Evolutionary conservation across 192 early-diverging fungal species (phyloP).

Genomic region (Entomortierella parvispora): DNA sequence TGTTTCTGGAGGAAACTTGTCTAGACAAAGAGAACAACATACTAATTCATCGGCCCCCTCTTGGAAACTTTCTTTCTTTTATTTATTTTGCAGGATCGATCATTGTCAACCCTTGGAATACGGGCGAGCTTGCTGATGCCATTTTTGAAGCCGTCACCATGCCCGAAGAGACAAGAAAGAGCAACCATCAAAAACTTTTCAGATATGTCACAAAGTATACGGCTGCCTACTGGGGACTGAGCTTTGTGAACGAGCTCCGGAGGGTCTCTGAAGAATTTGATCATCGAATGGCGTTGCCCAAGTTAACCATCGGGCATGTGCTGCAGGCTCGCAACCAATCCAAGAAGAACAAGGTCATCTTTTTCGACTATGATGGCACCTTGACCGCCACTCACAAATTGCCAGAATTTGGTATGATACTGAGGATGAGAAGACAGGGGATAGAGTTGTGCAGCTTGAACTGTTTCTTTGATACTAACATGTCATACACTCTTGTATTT

Average conservation of each 20-base stretch:
- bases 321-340: constrained; percentile 65
- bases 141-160: constrained; percentile 94
- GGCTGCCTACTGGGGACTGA: constrained; percentile 95
- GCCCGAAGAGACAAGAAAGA: constrained; percentile 80
- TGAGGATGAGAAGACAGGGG: too few relatives aligned
- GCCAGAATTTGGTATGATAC: constrained; percentile 80
- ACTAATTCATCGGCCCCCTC: background rate
- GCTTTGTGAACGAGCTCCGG: constrained; percentile 92
- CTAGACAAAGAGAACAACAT: background rate
- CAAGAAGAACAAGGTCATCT: constrained; percentile 77
- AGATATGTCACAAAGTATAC: constrained; percentile 98
- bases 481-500: background rate
- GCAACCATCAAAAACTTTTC: constrained; percentile 91
- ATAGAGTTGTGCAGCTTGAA: too few relatives aligned
- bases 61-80: background rate
- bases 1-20: background rate
- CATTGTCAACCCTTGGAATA: constrained; percentile 99
- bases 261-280: constrained; percentile 66
- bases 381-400: constrained; percentile 85
- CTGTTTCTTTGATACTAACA: background rate
- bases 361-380: constrained; percentile 98
- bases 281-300: constrained; percentile 69
- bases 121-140: constrained; percentile 90
- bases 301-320: constrained; percentile 63
- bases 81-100: constrained; percentile 74